Evolutionary conservation across 768 basidiomycete genomes (phyloP).

Genomic region (Suillus ampliporus): DNA sequence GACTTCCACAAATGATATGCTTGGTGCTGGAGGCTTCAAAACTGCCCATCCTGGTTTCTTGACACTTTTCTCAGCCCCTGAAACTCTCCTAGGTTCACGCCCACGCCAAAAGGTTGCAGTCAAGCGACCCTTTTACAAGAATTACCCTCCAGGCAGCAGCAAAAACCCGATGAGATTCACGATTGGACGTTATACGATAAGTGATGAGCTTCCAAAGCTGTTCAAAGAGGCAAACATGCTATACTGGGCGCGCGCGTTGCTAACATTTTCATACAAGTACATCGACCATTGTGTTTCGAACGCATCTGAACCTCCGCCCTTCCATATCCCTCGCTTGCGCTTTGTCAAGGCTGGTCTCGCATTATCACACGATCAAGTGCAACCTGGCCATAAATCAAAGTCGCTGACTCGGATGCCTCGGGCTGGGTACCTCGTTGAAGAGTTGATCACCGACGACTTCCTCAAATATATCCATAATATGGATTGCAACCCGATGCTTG

Average conservation of each 20-base stretch:
- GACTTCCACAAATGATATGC: not conserved
- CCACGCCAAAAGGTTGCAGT: not conserved
- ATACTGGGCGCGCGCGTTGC: constrained; percentile 17
- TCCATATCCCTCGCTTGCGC: constrained; percentile 13
- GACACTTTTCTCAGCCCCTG: too few relatives aligned
- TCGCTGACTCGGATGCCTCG: too few relatives aligned
- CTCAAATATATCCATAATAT: constrained; percentile 18
- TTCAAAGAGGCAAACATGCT: constrained; percentile 17
- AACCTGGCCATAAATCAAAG: too few relatives aligned
- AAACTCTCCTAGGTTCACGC: not conserved
- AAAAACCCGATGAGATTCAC: too few relatives aligned
- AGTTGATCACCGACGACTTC: constrained; percentile 9
- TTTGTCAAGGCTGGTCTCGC: constrained; percentile 18
- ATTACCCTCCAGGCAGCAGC: too few relatives aligned
- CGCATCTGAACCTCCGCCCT: constrained; percentile 1
- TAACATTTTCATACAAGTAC: constrained; percentile 14
- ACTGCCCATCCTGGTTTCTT: too few relatives aligned
- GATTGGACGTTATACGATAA: not conserved
- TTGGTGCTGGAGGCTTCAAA: not conserved
- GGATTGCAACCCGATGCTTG: not conserved
- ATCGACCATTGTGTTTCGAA: constrained; percentile 6
- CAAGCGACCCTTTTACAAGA: constrained; percentile 5
- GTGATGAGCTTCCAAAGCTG: constrained; percentile 9
- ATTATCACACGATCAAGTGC: not conserved
- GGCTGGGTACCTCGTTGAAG: constrained; percentile 15